Evolutionary conservation across 73 alveolate species (phyloP).

Genomic region (Blepharisma stoltei): DNA sequence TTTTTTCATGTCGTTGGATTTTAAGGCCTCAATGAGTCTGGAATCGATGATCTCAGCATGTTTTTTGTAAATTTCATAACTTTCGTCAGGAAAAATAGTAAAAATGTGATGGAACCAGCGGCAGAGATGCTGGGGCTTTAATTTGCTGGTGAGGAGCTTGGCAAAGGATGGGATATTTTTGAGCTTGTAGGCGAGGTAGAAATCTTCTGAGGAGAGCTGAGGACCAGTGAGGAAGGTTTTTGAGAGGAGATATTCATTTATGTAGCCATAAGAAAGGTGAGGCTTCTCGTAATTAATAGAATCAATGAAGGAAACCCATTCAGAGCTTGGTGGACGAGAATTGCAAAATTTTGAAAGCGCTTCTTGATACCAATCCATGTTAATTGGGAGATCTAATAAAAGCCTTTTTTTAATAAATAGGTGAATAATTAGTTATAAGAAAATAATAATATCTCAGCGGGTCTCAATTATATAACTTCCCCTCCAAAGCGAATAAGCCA

Average conservation of each 20-base stretch:
- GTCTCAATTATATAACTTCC: too few relatives aligned
- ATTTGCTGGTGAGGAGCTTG: slow-evolving; percentile 1
- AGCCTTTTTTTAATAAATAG: too few relatives aligned
- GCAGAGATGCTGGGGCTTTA: neutral
- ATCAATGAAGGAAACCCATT: too few relatives aligned
- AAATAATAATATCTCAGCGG: too few relatives aligned
- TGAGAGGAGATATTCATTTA: neutral
- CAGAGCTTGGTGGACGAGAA: too few relatives aligned
- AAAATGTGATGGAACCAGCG: slow-evolving; percentile 27
- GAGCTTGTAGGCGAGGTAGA: slow-evolving; percentile 10
- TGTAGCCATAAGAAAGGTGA: neutral
- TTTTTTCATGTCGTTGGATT: neutral
- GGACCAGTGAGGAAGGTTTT: neutral
- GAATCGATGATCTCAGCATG: neutral
- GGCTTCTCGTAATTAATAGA: neutral
- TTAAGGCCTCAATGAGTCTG: neutral
- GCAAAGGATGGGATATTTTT: neutral
- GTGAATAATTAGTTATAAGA: too few relatives aligned
- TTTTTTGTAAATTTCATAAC: neutral
- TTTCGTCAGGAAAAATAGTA: slow-evolving; percentile 5
- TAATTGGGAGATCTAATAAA: too few relatives aligned
- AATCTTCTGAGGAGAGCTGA: neutral
- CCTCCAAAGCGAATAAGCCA: too few relatives aligned
- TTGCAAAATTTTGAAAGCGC: too few relatives aligned
- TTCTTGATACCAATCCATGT: too few relatives aligned